A percentile compares a stretch with the other conserved stretches of the same genome.
Evolutionary conservation across 2,329 filamentous ascomycete species (phyloP).

Genomic region (Fusarium tjaetaba): DNA sequence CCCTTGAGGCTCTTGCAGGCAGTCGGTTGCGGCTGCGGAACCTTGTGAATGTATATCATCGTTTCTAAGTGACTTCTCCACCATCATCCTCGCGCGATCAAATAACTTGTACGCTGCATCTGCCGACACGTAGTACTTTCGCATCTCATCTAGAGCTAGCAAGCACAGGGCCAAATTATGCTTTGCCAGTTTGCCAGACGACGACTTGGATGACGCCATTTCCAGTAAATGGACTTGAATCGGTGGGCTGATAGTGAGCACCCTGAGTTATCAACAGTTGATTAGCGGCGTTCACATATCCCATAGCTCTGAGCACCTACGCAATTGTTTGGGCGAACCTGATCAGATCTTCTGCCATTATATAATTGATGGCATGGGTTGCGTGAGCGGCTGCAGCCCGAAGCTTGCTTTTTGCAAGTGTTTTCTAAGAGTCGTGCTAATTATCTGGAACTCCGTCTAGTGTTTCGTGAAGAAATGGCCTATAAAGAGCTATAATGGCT

Average conservation of each 20-base stretch:
- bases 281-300: neutral
- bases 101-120: slow-evolving; percentile 14
- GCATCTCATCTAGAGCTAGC: slow-evolving; percentile 10
- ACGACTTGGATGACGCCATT: neutral
- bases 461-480: neutral
- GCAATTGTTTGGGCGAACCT: neutral
- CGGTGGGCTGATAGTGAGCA: slow-evolving; percentile 1
- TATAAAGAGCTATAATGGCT: neutral
- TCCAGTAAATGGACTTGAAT: slow-evolving; percentile 14
- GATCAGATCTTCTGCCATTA: neutral
- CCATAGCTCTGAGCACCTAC: neutral
- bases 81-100: slow-evolving; percentile 2
- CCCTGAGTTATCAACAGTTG: rapidly evolving
- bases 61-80: neutral
- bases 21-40: rapidly evolving
- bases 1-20: neutral
- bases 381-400: neutral
- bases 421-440: neutral
- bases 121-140: slow-evolving; percentile 12
- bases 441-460: neutral
- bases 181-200: neutral
- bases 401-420: neutral
- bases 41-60: neutral
- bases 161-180: slow-evolving; percentile 13
- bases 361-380: neutral